Evolutionary conservation across 768 basidiomycete species (phyloP).

Genomic region (Scleroderma bovista): DNA sequence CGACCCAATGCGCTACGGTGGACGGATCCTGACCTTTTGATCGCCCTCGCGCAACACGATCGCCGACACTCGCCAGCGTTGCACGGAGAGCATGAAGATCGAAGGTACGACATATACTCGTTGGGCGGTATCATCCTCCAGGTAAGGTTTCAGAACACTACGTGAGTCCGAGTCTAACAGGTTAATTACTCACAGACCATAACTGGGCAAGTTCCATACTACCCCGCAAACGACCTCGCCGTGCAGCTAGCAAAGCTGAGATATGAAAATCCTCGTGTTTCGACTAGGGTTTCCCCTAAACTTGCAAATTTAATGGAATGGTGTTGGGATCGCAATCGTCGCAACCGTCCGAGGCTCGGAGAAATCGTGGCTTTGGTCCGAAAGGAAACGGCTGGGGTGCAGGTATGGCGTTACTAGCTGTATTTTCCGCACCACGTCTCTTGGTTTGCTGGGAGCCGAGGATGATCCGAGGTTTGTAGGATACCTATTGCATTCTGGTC

Average conservation of each 20-base stretch:
- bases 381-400: not conserved
- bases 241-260: not conserved
- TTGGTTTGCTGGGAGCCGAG: too few species aligned
- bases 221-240: not conserved
- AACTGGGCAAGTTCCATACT: conserved; percentile 6
- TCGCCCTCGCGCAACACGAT: not conserved
- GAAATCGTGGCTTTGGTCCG: not conserved
- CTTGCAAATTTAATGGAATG: conserved; percentile 4
- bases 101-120: conserved; percentile 14
- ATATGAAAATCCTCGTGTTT: not conserved
- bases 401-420: not conserved
- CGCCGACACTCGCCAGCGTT: not conserved
- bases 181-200: not conserved
- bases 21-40: conserved; percentile 15
- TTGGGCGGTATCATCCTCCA: conserved; percentile 19
- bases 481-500: too few species aligned
- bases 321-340: conserved; percentile 1
- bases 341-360: not conserved
- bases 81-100: not conserved
- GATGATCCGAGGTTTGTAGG: too few species aligned
- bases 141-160: conserved; percentile 1
- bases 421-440: not conserved
- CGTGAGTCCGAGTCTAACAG: not conserved
- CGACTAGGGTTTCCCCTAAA: not conserved
- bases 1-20: conserved; percentile 8